Evolutionary conservation across 176 grass and related monocot genomes (phyloP), one percentile per base, ranked within the genome.

Genomic region (Paspalum notatum): DNA sequence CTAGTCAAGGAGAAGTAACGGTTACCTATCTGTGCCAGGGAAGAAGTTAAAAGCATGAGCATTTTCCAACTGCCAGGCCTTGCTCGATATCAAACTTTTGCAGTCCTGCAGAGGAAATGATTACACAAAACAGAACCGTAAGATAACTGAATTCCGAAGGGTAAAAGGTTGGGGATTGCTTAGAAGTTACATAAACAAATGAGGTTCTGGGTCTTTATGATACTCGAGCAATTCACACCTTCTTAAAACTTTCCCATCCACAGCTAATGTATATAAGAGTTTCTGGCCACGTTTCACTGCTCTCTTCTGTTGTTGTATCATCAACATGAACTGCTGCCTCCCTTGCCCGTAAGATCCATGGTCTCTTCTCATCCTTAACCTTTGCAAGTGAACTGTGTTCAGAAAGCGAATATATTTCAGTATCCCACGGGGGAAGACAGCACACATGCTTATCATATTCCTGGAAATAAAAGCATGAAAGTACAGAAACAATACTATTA

Each of bases 1-100:
- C 16, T 25, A 39, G 64, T 64, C 52, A 57, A 74, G 52, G 56
- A 8, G 32, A 12, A 17, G 52, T 60, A 80, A 68, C 16, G 25
- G 68, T 42, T 85, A 98, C 95, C 95, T 98, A 76, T 94, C 87
- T 77, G 95, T 98, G 66, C 95, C 95, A 46, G 95, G 95, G 83
- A 98, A 98, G 81, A 98, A 94, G 71, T 98, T 98, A 87, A 94
- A 98, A 78, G 92, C 95, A 89, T 98, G 86, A 77, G 87, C 95
- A 81, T 94, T 92, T 61, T 94, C 90, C 62, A 98, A 90, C 86
- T 98, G 69, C 95, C 95, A 98, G 52, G 83, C 88, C 71, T 94
- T 86, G 39, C 78, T 87, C n/a, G 89, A 89, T 65, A 94, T 81
- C 80, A 98, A 87, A 26, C 45, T 89, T 85, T 82, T 94, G 80